phyloP scores from a whole-genome alignment of 1,284 basidiomycete species.

The Takashimella tepidaria region DNA sequence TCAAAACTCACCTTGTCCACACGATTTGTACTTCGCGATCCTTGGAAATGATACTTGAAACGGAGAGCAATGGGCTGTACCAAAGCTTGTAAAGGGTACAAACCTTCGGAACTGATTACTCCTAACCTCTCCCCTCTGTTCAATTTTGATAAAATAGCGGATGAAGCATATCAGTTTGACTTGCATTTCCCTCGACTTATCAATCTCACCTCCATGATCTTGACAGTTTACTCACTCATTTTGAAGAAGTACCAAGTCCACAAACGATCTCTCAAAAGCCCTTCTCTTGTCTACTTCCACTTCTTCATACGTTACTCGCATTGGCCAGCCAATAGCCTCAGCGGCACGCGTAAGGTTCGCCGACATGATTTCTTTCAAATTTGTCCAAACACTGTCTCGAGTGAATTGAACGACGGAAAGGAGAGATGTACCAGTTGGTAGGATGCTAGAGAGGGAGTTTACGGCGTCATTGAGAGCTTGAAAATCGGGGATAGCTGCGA shows the following conservation, averaged over 20 bases:
- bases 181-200: too few relatives aligned
- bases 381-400: slow-evolving; percentile 64
- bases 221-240: slow-evolving; percentile 56
- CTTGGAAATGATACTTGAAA: slow-evolving; percentile 95
- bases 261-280: slow-evolving; percentile 67
- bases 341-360: slow-evolving; percentile 61
- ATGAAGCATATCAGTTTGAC: too few relatives aligned
- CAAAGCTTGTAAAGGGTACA: slow-evolving; percentile 80
- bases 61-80: slow-evolving; percentile 75
- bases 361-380: slow-evolving; percentile 59
- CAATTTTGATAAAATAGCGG: too few relatives aligned
- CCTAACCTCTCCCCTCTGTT: slow-evolving; percentile 54
- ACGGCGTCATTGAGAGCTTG: slow-evolving; percentile 60
- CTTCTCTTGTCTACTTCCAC: slow-evolving; percentile 54
- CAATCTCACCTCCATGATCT: too few relatives aligned
- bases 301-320: slow-evolving; percentile 59
- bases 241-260: slow-evolving; percentile 70
- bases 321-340: slow-evolving; percentile 75
- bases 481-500: slow-evolving; percentile 55
- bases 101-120: slow-evolving; percentile 47
- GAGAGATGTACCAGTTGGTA: slow-evolving; percentile 52
- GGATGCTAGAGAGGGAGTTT: slow-evolving; percentile 40
- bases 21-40: slow-evolving; percentile 77
- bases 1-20: slow-evolving; percentile 76
- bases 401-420: slow-evolving; percentile 52